phyloP scores from a whole-genome alignment of 495 filamentous ascomycete genomes.

The Lepidopterella palustris region DNA sequence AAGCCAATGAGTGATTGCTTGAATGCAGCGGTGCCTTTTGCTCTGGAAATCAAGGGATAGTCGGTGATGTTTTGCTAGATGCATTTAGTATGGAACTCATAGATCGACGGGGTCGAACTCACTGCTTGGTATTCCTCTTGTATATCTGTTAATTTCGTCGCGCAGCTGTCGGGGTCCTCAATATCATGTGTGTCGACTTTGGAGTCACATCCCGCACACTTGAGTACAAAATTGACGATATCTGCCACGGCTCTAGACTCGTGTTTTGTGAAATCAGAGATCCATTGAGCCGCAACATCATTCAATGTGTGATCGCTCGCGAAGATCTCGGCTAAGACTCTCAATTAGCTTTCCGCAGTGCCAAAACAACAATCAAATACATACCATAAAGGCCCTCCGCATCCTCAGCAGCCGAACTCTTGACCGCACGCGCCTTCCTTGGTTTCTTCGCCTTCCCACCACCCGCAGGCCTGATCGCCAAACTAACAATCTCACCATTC shows the following conservation, averaged over 20 bases:
- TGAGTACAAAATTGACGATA: conserved; percentile 81
- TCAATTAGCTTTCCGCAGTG: conserved; percentile 15
- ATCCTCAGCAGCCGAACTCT: conserved; percentile 37
- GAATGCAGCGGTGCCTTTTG: conserved; percentile 65
- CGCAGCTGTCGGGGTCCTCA: conserved; percentile 73
- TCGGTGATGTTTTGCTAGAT: conserved; percentile 66
- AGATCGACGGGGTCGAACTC: conserved; percentile 19
- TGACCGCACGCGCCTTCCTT: conserved; percentile 29
- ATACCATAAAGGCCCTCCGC: conserved; percentile 73
- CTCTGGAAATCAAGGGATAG: conserved; percentile 84
- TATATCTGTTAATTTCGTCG: conserved; percentile 62
- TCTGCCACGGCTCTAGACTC: conserved; percentile 65
- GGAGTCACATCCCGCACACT: conserved; percentile 71
- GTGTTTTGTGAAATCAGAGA: conserved; percentile 62
- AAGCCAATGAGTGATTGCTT: conserved; percentile 70
- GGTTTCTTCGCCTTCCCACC: conserved; percentile 39
- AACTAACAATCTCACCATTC: conserved; percentile 27
- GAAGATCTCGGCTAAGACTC: conserved; percentile 66
- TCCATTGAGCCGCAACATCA: conserved; percentile 75
- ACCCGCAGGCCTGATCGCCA: conserved; percentile 42
- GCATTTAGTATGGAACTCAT: conserved; percentile 26
- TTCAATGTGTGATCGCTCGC: conserved; percentile 61
- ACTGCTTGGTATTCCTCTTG: conserved; percentile 74
- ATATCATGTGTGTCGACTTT: conserved; percentile 71
- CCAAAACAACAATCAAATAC: conserved; percentile 22